These are phyloP conservation scores for Cyphellophora europaea DNA, from an alignment of 2,329 filamentous ascomycete species.

Conservation along the genomic window DNA sequence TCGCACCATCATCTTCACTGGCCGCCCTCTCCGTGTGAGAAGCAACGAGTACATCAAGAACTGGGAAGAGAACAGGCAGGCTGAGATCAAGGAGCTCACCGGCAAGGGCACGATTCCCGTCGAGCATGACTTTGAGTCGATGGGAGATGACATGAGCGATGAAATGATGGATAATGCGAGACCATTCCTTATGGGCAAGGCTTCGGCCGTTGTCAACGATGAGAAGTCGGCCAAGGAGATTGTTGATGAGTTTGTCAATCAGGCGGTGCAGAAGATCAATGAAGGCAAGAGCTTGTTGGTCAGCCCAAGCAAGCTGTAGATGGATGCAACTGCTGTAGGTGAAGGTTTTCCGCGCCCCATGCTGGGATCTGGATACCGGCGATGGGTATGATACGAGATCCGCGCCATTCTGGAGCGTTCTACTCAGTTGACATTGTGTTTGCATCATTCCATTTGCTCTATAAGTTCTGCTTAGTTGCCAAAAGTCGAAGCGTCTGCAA, in stretches of 20 bases:
- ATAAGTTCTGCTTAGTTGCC: no score
- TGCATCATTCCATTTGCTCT: no score
- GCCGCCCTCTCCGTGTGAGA: slow-evolving; percentile 84
- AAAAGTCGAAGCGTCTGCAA: no score
- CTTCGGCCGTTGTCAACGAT: slow-evolving; percentile 85
- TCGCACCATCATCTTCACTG: slow-evolving; percentile 97
- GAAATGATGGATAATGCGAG: slow-evolving; percentile 86
- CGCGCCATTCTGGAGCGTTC: no score
- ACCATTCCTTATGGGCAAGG: slow-evolving; percentile 94
- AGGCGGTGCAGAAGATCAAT: slow-evolving; percentile 64
- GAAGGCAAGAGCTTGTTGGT: slow-evolving; percentile 43
- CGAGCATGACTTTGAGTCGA: slow-evolving; percentile 84
- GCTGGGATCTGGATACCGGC: no score
- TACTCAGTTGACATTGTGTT: no score
- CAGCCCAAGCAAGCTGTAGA: background rate
- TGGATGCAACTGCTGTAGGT: no score
- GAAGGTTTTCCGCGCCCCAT: no score
- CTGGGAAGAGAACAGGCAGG: slow-evolving; percentile 86
- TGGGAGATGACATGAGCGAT: slow-evolving; percentile 63
- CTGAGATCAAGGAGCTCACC: slow-evolving; percentile 89
- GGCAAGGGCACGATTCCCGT: slow-evolving; percentile 84
- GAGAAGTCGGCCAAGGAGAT: slow-evolving; percentile 84
- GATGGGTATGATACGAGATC: no score
- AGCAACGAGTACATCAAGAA: slow-evolving; percentile 89
- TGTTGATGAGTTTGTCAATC: slow-evolving; percentile 84